phyloP scores from a whole-genome alignment of 148 eudicot species.

The Beta vulgaris region DNA sequence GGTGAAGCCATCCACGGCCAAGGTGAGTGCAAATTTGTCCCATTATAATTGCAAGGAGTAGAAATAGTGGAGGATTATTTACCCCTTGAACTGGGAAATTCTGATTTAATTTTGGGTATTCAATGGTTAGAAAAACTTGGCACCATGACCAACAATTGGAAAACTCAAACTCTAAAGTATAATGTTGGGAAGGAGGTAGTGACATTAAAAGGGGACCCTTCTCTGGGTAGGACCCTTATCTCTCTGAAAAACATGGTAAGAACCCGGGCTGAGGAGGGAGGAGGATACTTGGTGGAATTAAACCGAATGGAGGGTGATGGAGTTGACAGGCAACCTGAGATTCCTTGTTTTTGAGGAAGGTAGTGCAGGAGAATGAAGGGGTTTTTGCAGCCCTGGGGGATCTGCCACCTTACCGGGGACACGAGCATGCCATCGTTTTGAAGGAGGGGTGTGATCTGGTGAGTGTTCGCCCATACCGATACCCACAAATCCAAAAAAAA shows the following conservation, averaged over 20 bases:
- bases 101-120: neutral
- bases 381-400: neutral
- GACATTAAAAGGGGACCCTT: neutral
- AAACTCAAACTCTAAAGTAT: neutral
- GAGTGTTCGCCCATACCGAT: neutral
- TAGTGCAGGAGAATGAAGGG: neutral
- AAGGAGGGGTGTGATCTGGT: neutral
- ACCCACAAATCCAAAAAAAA: neutral
- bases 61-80: neutral
- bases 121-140: neutral
- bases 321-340: too few relatives aligned
- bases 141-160: neutral
- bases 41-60: neutral
- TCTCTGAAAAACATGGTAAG: neutral
- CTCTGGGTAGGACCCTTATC: neutral
- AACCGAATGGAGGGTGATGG: neutral
- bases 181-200: neutral
- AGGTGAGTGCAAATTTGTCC: too few relatives aligned
- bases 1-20: too few relatives aligned
- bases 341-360: neutral
- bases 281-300: neutral
- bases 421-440: neutral
- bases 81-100: neutral
- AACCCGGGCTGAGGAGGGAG: neutral
- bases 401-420: neutral